A percentile compares a stretch with the other conserved stretches of the same genome.
Conservation (phyloP, 257 asterid species). For the Ehretia macrophylla region DNA sequence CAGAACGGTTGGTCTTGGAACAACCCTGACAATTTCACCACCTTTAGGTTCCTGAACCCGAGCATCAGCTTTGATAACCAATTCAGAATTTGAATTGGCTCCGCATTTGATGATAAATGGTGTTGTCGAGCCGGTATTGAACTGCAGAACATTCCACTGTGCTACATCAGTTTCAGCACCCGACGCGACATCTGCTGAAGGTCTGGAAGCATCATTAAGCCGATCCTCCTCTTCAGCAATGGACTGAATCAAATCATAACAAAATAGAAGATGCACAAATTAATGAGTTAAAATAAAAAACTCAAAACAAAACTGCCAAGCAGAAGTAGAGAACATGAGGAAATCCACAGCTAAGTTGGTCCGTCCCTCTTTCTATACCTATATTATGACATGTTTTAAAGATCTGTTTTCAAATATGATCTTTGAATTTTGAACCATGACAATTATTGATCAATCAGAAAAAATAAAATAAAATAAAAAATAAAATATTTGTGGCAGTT, state of each 20-base stretch:
- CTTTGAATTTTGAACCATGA: no score
- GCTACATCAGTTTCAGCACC: slow-evolving; percentile 81
- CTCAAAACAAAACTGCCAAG: no score
- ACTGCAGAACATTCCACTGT: slow-evolving; percentile 95
- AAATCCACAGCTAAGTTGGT: no score
- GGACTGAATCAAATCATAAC: slow-evolving; percentile 37
- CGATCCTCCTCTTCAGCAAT: slow-evolving; percentile 77
- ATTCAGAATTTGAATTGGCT: slow-evolving; percentile 87
- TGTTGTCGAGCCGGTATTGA: slow-evolving; percentile 89
- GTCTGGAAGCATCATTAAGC: slow-evolving; percentile 40
- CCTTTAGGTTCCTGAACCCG: slow-evolving; percentile 91
- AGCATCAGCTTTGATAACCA: slow-evolving; percentile 87
- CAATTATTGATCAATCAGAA: no score
- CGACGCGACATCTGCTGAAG: slow-evolving; percentile 28
- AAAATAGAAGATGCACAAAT: neutral
- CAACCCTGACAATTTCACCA: slow-evolving; percentile 83
- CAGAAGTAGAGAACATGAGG: no score
- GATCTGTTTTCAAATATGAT: no score
- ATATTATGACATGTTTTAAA: no score
- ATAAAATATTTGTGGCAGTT: no score
- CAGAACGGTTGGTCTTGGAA: slow-evolving; percentile 72
- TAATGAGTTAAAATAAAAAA: neutral
- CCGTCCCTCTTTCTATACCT: no score
- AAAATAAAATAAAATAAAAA: no score
- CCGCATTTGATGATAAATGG: slow-evolving; percentile 97